These are phyloP conservation scores for Sisymbrium altissimum DNA, from an alignment of 345 rosid species.

Conservation along the genomic window DNA sequence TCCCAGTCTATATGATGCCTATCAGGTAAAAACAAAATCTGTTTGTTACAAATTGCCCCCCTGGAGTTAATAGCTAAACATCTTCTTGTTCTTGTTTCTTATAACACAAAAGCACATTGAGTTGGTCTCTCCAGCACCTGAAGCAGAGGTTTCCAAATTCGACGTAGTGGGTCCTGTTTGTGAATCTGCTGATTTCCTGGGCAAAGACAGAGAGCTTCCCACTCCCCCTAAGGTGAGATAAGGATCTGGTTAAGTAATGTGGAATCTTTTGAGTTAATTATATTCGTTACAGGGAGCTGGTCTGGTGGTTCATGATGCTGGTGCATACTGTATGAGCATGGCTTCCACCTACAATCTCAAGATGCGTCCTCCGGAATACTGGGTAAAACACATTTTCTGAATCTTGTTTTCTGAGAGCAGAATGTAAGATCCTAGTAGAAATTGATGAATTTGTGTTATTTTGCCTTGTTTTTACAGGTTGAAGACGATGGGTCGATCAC, in stretches of 20 bases:
- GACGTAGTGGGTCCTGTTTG: conserved; percentile 99
- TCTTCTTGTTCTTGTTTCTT: conserved; percentile 19
- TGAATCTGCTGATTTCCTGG: conserved; percentile 98
- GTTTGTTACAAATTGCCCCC: neutral
- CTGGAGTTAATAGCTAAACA: conserved; percentile 14
- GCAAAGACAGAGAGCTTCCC: conserved; percentile 90
- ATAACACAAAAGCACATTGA: conserved; percentile 72
- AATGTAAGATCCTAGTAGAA: neutral
- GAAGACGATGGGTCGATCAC: conserved; percentile 78
- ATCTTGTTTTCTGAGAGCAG: neutral
- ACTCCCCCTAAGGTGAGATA: conserved; percentile 69
- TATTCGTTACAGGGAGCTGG: conserved; percentile 68
- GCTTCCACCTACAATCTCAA: conserved; percentile 98
- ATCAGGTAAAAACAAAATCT: conserved; percentile 58
- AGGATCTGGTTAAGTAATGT: neutral
- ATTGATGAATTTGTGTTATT: neutral
- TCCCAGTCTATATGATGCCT: conserved; percentile 95
- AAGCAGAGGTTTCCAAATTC: conserved; percentile 60
- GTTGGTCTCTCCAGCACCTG: conserved; percentile 65
- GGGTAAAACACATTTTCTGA: conserved; percentile 51
- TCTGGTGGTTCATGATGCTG: conserved; percentile 96
- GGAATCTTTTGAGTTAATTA: conserved; percentile 20
- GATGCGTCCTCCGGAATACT: conserved; percentile 99
- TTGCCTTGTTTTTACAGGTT: conserved; percentile 40
- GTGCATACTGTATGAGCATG: conserved; percentile 99